These are phyloP conservation scores for Chernovozyma aurita DNA, from an alignment of 1,139 yeast species.

Conservation along the genomic window DNA sequence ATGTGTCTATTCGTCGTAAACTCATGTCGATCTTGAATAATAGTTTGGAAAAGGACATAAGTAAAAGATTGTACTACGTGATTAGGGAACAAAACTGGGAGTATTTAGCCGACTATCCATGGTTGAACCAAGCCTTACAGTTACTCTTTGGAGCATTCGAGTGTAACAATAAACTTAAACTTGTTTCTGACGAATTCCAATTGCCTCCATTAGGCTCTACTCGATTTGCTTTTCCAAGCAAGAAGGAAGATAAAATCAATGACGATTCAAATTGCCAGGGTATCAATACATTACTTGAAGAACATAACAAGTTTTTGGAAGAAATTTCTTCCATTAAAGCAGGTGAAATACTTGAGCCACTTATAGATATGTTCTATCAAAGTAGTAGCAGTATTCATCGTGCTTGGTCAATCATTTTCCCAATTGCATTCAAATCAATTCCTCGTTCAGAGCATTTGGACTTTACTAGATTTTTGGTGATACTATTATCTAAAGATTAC, in stretches of 20 bases:
- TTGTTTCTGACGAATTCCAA: slow-evolving; percentile 47
- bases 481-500: slow-evolving; percentile 82
- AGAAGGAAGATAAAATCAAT: slow-evolving; percentile 14
- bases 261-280: slow-evolving; percentile 4
- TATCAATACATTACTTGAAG: slow-evolving; percentile 29
- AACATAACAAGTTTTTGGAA: slow-evolving; percentile 51
- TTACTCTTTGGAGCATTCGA: slow-evolving; percentile 77
- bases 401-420: slow-evolving; percentile 86
- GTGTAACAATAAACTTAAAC: slow-evolving; percentile 38
- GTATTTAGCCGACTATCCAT: slow-evolving; percentile 82
- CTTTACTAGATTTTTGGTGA: slow-evolving; percentile 73
- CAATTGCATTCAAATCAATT: slow-evolving; percentile 68
- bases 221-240: slow-evolving; percentile 28
- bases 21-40: slow-evolving; percentile 77
- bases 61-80: slow-evolving; percentile 77
- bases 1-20: slow-evolving; percentile 68
- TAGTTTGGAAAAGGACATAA: slow-evolving; percentile 75
- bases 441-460: slow-evolving; percentile 80
- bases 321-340: slow-evolving; percentile 46
- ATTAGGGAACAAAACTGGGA: slow-evolving; percentile 97
- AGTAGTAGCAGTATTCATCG: slow-evolving; percentile 74
- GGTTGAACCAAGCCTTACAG: slow-evolving; percentile 94
- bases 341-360: slow-evolving; percentile 60
- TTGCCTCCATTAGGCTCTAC: slow-evolving; percentile 49
- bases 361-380: slow-evolving; percentile 78